Percentiles rank a stretch among this genome's conserved stretches.
Conservation (phyloP, 202 grass and related monocot species). For the Bolboschoenoplectus hybrid region DNA sequence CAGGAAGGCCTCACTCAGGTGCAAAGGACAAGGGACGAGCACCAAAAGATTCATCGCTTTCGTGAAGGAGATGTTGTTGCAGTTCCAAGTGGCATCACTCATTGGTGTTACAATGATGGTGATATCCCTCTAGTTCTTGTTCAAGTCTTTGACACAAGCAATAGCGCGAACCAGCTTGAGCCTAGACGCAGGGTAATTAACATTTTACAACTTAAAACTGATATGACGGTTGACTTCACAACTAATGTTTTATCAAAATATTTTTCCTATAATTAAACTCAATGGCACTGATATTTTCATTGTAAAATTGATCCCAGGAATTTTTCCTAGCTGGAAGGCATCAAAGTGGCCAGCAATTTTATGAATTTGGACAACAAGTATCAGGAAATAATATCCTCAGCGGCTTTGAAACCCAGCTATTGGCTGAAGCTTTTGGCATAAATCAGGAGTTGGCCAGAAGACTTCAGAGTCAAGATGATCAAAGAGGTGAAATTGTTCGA, state of each 20-base stretch:
- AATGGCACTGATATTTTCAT: background rate
- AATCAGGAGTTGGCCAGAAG: background rate
- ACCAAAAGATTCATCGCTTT: background rate
- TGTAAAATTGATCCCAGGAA: background rate
- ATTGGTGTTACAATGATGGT: background rate
- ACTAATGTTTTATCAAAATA: background rate
- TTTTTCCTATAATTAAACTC: background rate
- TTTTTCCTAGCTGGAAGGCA: background rate
- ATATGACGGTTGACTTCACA: background rate
- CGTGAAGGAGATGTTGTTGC: conserved; percentile 3
- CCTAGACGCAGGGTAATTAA: background rate
- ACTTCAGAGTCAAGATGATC: background rate
- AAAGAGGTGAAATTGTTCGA: background rate
- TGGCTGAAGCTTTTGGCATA: conserved; percentile 1
- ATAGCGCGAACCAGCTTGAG: background rate
- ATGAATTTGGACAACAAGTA: background rate
- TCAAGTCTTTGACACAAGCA: background rate
- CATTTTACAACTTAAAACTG: background rate
- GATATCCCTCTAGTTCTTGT: background rate
- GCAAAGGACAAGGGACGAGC: background rate
- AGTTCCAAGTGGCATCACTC: background rate
- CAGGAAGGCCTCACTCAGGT: background rate
- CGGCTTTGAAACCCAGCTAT: background rate
- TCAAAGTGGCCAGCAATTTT: background rate
- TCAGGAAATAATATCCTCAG: background rate